phyloP scores from a whole-genome alignment of 73 alveolate genomes.

The Tetrahymena borealis region DNA sequence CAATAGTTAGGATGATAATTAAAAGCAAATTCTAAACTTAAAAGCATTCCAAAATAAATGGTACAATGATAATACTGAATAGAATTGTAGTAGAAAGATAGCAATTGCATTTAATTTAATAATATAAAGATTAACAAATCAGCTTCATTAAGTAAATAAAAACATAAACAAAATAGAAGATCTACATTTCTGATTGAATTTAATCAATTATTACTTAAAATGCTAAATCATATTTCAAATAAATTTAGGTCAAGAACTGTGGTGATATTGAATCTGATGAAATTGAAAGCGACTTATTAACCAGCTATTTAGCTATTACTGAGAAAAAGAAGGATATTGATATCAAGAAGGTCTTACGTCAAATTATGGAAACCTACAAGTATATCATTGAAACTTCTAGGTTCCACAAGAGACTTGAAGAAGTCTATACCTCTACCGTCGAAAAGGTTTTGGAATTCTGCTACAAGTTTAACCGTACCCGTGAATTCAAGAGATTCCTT shows the following conservation, averaged over 20 bases:
- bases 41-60: no score
- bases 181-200: no score
- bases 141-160: no score
- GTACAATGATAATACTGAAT: no score
- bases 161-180: no score
- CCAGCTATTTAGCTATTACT: background rate
- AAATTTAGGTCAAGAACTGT: background rate
- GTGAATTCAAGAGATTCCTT: slow-evolving; percentile 2
- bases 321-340: background rate
- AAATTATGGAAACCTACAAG: background rate
- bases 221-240: no score
- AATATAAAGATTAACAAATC: no score
- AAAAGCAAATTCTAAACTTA: no score
- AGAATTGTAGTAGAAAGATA: no score
- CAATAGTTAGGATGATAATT: no score
- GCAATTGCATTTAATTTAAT: no score
- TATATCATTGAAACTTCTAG: background rate
- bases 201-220: no score
- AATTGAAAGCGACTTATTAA: background rate
- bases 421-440: background rate
- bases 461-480: background rate
- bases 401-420: slow-evolving; percentile 3
- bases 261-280: background rate
- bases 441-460: background rate
- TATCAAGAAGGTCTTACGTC: background rate